Evolutionary conservation across 306 rosid genomes (phyloP).

Genomic region (Rubus idaeus): DNA sequence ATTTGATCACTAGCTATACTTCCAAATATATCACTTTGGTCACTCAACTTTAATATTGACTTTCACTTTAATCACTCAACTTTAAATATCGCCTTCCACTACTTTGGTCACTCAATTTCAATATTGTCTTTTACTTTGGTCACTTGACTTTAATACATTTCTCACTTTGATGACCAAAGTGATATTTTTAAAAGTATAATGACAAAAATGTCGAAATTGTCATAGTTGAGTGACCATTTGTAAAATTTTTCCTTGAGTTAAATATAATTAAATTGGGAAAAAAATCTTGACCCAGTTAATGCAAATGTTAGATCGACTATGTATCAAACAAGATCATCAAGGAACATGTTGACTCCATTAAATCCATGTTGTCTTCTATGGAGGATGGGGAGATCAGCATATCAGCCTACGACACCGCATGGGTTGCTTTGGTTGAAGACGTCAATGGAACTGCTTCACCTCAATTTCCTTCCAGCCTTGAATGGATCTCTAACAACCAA

Average conservation of each 20-base stretch:
- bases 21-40: too few relatives aligned
- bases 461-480: slow-evolving; percentile 67
- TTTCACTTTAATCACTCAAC: too few relatives aligned
- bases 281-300: neutral
- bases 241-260: neutral
- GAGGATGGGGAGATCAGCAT: slow-evolving; percentile 78
- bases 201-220: too few relatives aligned
- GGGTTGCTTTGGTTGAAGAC: slow-evolving; percentile 79
- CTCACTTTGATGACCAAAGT: too few relatives aligned
- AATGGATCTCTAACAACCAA: slow-evolving; percentile 82
- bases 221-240: too few relatives aligned
- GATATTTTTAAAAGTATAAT: too few relatives aligned
- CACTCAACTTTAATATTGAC: too few relatives aligned
- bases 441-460: slow-evolving; percentile 51
- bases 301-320: slow-evolving; percentile 18
- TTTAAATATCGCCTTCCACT: too few relatives aligned
- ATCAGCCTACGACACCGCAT: slow-evolving; percentile 96
- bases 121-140: too few relatives aligned
- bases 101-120: too few relatives aligned
- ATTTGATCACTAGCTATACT: too few relatives aligned
- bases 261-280: neutral
- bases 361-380: slow-evolving; percentile 54
- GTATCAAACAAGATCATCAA: slow-evolving; percentile 40
- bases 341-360: slow-evolving; percentile 40
- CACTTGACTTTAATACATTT: too few relatives aligned